Evolutionary conservation across 305 asterid species (phyloP), one percentile per base, ranked within the genome.

Genomic region (Nicotiana rustica): DNA sequence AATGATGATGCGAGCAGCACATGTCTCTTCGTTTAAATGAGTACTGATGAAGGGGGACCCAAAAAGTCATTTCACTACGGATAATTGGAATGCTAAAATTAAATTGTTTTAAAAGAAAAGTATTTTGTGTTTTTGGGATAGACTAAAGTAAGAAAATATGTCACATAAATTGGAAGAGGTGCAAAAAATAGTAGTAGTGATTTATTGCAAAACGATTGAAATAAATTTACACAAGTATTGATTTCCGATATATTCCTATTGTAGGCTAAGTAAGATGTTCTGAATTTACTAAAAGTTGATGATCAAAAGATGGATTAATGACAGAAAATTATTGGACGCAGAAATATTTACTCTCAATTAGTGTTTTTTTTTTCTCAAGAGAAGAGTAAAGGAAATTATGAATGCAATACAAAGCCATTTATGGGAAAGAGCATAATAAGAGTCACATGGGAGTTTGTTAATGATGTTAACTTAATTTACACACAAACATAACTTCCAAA

Each of bases 391-490:
- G 3, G 6, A 44, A 18, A 18, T 19, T 70, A 44, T 70, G 18
- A 36, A n/a, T 18, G 18, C 9, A 41, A 2, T 18, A 10, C 35
- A 44, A 41, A 41, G 49, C 10, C 49, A 1, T 41, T 41, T 41
- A 41, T 38, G 0, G 47, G 5, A 36, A 38, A 73, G 44, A 14
- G 25, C 82, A 79, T 82, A 41, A 87, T 86, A 70, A 68, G 64
- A 77, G 77, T 80, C 88, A 90, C 91, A 88, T 90, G 91, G 79
- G 61, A 79, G 70, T 47, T 33, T 81, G 56, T 85, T 77, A 88
- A 92, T 92, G 87, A 92, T 90, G 83, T 79, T 90, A 67, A 82
- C 94, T 90, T 92, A 88, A 29, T 85, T 81, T 52, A 75, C 88
- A 90, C 90, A 83, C 91, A 81, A 87, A n/a, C 55, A 59, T 78